Evolutionary conservation across 495 filamentous ascomycete genomes (phyloP).

Genomic region (Alectoria sarmentosa): DNA sequence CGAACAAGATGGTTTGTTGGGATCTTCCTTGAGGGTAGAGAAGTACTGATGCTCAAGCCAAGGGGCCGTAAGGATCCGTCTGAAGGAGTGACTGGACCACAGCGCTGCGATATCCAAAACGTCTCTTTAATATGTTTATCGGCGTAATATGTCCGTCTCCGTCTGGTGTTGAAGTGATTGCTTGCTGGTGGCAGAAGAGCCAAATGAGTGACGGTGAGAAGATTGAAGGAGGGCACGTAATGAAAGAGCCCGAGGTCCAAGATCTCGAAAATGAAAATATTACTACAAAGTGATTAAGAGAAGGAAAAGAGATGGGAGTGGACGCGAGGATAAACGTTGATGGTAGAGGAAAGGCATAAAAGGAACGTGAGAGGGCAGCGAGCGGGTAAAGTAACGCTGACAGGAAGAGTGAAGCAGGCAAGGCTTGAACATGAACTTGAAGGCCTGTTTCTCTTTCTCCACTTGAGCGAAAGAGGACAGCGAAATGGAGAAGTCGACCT

Average conservation of each 20-base stretch:
- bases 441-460: slow-evolving; percentile 9
- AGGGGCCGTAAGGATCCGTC: slow-evolving; percentile 12
- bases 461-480: slow-evolving; percentile 22
- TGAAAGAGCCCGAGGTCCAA: slow-evolving; percentile 24
- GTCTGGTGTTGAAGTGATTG: slow-evolving; percentile 2
- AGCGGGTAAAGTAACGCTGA: slow-evolving; percentile 28
- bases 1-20: slow-evolving; percentile 4
- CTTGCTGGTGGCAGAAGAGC: slow-evolving; percentile 14
- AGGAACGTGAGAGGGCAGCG: slow-evolving; percentile 30
- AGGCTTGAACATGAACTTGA: no score
- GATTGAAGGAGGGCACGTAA: slow-evolving; percentile 20
- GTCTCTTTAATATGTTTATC: slow-evolving; percentile 33
- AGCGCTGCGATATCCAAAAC: slow-evolving; percentile 27
- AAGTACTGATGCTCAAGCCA: slow-evolving; percentile 11
- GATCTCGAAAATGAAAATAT: slow-evolving; percentile 29
- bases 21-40: background rate
- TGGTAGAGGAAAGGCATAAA: slow-evolving; percentile 27
- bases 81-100: slow-evolving; percentile 36
- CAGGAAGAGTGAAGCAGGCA: slow-evolving; percentile 4
- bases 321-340: slow-evolving; percentile 20
- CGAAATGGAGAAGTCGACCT: slow-evolving; percentile 21
- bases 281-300: slow-evolving; percentile 27
- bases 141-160: background rate
- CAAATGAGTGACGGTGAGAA: slow-evolving; percentile 25
- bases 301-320: slow-evolving; percentile 24